These are phyloP conservation scores for Lipomyces kockii DNA, from an alignment of 805 yeast genomes.

Conservation along the genomic window DNA sequence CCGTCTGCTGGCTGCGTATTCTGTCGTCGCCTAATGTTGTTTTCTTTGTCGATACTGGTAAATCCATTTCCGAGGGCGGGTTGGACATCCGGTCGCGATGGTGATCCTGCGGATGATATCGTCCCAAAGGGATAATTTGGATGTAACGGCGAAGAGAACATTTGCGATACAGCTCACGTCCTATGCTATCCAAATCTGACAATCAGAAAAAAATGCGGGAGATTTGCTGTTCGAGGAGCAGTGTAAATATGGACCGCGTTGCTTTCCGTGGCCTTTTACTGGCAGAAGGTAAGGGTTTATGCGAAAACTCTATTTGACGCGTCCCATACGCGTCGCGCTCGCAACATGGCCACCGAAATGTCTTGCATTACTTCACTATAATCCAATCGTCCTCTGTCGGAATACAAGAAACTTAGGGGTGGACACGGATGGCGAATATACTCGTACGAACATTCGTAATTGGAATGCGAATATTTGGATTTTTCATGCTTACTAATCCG, in stretches of 20 bases:
- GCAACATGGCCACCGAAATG: background rate
- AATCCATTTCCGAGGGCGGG: background rate
- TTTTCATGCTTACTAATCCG: too few relatives aligned
- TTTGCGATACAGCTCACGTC: background rate
- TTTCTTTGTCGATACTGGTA: background rate
- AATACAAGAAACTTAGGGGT: too few relatives aligned
- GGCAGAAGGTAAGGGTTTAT: background rate
- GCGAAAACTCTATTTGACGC: background rate
- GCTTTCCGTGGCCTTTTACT: too few relatives aligned
- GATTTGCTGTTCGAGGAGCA: background rate
- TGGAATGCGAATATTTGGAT: too few relatives aligned
- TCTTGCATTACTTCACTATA: too few relatives aligned
- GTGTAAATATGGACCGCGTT: too few relatives aligned
- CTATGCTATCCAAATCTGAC: background rate
- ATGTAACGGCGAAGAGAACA: slow-evolving; percentile 11
- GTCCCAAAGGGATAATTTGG: background rate
- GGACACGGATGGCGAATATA: too few relatives aligned
- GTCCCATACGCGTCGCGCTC: background rate
- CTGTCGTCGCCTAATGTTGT: background rate
- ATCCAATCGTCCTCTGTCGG: too few relatives aligned
- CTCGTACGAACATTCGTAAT: too few relatives aligned
- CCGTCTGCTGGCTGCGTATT: background rate
- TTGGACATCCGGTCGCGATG: background rate
- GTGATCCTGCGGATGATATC: background rate
- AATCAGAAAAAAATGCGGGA: background rate